Conservation (phyloP, 352 stramenopile genomes). For the Phytophthora sojae region DNA sequence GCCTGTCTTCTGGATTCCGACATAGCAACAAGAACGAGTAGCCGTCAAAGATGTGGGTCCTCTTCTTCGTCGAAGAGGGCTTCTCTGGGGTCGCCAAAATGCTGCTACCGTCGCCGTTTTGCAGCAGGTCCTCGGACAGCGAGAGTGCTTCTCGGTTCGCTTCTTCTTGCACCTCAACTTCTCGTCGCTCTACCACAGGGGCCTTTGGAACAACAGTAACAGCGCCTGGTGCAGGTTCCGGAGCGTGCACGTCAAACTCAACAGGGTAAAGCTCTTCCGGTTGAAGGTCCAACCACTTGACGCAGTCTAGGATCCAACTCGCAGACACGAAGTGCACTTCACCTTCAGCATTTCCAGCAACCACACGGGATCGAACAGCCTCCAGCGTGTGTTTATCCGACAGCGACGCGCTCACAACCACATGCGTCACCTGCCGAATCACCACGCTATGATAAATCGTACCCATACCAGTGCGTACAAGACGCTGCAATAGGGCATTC, state of each 20-base stretch:
- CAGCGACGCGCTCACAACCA: constrained; percentile 68
- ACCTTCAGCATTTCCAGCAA: constrained; percentile 31
- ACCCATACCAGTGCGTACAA: constrained; percentile 76
- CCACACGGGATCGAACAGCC: constrained; percentile 42
- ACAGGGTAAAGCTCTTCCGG: constrained; percentile 74
- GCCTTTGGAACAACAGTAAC: background rate
- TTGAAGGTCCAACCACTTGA: constrained; percentile 58
- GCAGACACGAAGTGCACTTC: constrained; percentile 64
- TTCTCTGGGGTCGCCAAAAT: constrained; percentile 15
- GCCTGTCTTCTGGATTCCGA: constrained; percentile 51
- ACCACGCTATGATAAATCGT: constrained; percentile 74
- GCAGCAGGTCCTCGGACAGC: constrained; percentile 30
- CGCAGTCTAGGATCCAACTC: constrained; percentile 70
- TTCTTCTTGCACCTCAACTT: constrained; percentile 9
- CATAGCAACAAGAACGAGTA: constrained; percentile 73
- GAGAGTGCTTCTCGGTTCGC: constrained; percentile 2
- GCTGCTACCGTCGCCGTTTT: constrained; percentile 22
- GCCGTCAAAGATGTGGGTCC: constrained; percentile 43
- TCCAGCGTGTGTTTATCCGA: constrained; percentile 43
- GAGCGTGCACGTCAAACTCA: constrained; percentile 51
- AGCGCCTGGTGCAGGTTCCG: background rate
- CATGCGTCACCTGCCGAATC: constrained; percentile 66
- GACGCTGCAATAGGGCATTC: constrained; percentile 45
- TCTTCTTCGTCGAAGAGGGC: constrained; percentile 7
- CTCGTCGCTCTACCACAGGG: background rate